phyloP scores from a whole-genome alignment of 148 eudicot species.

The Cornus controversa region DNA sequence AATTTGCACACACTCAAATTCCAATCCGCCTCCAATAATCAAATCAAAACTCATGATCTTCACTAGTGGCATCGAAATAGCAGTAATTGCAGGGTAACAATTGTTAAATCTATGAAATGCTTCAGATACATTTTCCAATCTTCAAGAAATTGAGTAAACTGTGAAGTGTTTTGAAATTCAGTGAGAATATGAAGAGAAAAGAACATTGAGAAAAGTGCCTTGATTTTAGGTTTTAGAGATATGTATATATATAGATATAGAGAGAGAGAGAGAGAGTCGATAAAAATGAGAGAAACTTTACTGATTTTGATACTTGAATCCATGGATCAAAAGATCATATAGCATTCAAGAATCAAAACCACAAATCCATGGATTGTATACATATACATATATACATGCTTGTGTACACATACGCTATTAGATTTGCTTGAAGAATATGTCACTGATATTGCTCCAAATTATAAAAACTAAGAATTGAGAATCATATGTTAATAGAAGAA shows the following conservation, averaged over 20 bases:
- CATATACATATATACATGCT: too few relatives aligned
- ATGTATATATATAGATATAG: too few relatives aligned
- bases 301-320: slow-evolving; percentile 15
- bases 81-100: neutral
- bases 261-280: neutral
- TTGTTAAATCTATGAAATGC: neutral
- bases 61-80: slow-evolving; percentile 8
- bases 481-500: neutral
- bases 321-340: too few relatives aligned
- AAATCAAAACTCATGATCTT: slow-evolving; percentile 5
- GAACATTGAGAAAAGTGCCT: neutral
- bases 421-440: neutral
- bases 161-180: neutral
- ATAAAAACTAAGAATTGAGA: neutral
- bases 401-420: too few relatives aligned
- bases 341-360: too few relatives aligned
- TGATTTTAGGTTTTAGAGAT: too few relatives aligned
- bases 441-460: neutral
- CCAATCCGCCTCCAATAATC: neutral
- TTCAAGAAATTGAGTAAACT: neutral
- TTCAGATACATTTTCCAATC: slow-evolving; percentile 12
- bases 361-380: too few relatives aligned
- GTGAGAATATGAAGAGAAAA: slow-evolving; percentile 9
- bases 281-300: slow-evolving; percentile 9
- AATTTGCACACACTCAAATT: slow-evolving; percentile 9